phyloP scores from a whole-genome alignment of 805 yeast genomes.

The Spathaspora girioi region DNA sequence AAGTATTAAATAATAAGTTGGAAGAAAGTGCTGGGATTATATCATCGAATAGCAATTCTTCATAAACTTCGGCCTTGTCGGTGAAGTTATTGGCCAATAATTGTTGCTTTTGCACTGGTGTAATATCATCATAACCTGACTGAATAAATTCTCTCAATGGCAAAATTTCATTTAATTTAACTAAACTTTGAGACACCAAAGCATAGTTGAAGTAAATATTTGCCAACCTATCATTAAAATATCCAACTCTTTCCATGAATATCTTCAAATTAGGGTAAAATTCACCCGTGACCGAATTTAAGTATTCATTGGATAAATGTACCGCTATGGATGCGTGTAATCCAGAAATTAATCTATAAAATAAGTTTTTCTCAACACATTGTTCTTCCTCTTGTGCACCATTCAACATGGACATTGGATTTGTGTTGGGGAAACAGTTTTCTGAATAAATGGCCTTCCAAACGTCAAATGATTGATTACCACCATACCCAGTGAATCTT shows the following conservation, averaged over 20 bases:
- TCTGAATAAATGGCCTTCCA: slow-evolving; percentile 93
- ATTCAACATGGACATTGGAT: slow-evolving; percentile 29
- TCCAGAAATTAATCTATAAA: slow-evolving; percentile 84
- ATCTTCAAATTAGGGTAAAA: slow-evolving; percentile 82
- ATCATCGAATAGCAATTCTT: slow-evolving; percentile 23
- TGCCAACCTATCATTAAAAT: slow-evolving; percentile 81
- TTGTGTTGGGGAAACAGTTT: slow-evolving; percentile 70
- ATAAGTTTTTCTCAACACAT: slow-evolving; percentile 84
- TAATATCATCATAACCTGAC: slow-evolving; percentile 17
- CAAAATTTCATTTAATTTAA: slow-evolving; percentile 45
- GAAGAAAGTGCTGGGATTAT: slow-evolving; percentile 37
- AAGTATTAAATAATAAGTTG: slow-evolving; percentile 43
- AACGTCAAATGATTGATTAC: slow-evolving; percentile 84
- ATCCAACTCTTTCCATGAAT: slow-evolving; percentile 88
- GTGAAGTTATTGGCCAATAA: slow-evolving; percentile 42
- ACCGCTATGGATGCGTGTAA: slow-evolving; percentile 95
- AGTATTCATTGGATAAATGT: slow-evolving; percentile 81
- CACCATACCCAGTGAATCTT: slow-evolving; percentile 94
- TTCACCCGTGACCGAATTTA: slow-evolving; percentile 59
- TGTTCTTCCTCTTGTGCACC: slow-evolving; percentile 32
- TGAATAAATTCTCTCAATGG: slow-evolving; percentile 24
- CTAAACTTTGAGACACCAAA: slow-evolving; percentile 73
- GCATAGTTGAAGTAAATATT: slow-evolving; percentile 93
- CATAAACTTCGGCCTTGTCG: slow-evolving; percentile 18
- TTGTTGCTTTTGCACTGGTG: slow-evolving; percentile 9